Evolutionary conservation across 306 rosid genomes (phyloP).

Genomic region (Hylodesmum podocarpum): DNA sequence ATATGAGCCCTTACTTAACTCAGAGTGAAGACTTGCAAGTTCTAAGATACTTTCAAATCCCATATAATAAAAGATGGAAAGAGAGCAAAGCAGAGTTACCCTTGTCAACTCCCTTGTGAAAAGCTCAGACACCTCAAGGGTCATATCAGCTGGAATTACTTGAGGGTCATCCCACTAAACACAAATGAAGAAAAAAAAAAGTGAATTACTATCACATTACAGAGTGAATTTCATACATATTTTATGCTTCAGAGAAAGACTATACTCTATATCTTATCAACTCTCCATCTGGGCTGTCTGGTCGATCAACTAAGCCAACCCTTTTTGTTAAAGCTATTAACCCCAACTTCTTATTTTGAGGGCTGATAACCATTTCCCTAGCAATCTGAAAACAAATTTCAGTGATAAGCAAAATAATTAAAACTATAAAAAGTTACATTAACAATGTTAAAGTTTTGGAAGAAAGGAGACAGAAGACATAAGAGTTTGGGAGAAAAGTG

Average conservation of each 20-base stretch:
- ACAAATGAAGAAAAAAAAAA: slow-evolving; percentile 17
- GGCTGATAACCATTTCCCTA: slow-evolving; percentile 97
- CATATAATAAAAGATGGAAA: slow-evolving; percentile 28
- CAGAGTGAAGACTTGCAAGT: slow-evolving; percentile 2
- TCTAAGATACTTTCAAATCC: slow-evolving; percentile 12
- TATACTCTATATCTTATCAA: slow-evolving; percentile 89
- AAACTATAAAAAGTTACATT: neutral
- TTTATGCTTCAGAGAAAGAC: slow-evolving; percentile 24
- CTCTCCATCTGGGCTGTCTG: slow-evolving; percentile 85
- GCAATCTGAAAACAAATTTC: slow-evolving; percentile 68
- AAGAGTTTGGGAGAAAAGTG: no score
- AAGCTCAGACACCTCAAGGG: slow-evolving; percentile 87
- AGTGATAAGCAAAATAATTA: slow-evolving; percentile 12
- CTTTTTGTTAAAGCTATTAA: slow-evolving; percentile 72
- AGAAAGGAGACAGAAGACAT: no score
- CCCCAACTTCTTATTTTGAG: slow-evolving; percentile 88
- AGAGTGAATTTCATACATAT: neutral
- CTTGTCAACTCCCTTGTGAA: slow-evolving; percentile 92
- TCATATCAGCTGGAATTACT: slow-evolving; percentile 83
- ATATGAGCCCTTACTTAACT: neutral
- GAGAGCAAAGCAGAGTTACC: slow-evolving; percentile 53
- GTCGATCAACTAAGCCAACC: slow-evolving; percentile 69
- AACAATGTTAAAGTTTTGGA: no score
- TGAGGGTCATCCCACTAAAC: slow-evolving; percentile 95
- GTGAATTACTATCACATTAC: slow-evolving; percentile 26